Base-by-base conservation (phyloP, 2,329 filamentous ascomycete genomes). In the Sporothrix schenckii region DNA sequence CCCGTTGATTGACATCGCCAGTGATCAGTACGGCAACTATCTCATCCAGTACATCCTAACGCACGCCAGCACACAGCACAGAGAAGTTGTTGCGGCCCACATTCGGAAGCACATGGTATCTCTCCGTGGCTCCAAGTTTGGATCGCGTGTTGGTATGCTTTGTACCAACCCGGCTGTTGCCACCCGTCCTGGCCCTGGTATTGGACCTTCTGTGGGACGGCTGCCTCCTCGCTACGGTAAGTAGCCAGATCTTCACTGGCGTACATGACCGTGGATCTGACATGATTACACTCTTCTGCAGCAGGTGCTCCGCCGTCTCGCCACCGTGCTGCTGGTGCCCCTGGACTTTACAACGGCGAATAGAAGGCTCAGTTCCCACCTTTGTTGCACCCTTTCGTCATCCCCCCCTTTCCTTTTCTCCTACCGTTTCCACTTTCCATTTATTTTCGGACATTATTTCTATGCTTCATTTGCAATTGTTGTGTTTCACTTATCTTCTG, bases 31-130 rank as follows among this genome's bases (percentile, higher is more conserved):
- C 78, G 95, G 95, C 76, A 99, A 99, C 82, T 99, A 99, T 78
- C 87, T 99, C 73, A 92, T 99, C 73, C 95, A 99, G 80, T 97
- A 96, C 88, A 95, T 99, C 77, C 85, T 99, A 77, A 94, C 93
- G 76, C 92, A 97, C 79, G 91, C 93, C 72, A 89, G 90, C 71
- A 85, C 91, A 69, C 93, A 96, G 79, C 95, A 98, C 79, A 92
- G 93, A 71, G 96, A 99, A 78, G 84, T 97, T 74, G 95, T 99
- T 74, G 93, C 94, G 63, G 90, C 89, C 70, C 95, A 99, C 78
- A 97, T 99, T 76, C 91, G 93, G 76, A 98, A 98, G 87, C 95
- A 99, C 81, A 99, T 99, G 95, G 95, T 99, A 10, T 99, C 95
- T 70, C 91, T 99, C 65, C 92, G 95, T 72, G 95, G 95, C 70